These are phyloP conservation scores for Tripterygium wilfordii DNA, from an alignment of 177 flowering plant genomes.

Conservation along the genomic window DNA sequence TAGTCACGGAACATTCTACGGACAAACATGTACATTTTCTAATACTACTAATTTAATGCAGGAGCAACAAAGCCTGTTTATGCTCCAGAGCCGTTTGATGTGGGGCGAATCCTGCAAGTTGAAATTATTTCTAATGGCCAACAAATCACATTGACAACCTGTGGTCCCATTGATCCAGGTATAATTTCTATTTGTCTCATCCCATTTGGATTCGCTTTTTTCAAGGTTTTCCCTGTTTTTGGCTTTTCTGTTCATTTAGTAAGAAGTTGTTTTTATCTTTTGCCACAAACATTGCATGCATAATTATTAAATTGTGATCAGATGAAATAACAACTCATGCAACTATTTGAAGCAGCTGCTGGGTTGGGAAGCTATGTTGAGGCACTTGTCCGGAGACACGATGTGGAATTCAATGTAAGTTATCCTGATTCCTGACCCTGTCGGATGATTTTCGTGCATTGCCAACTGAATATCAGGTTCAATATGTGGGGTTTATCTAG, in stretches of 20 bases:
- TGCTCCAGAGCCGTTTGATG: slow-evolving; percentile 97
- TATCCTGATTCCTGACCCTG: too few species aligned
- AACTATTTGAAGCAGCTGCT: slow-evolving; percentile 49
- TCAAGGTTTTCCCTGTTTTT: neutral
- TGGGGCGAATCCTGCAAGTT: slow-evolving; percentile 73
- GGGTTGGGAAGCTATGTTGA: slow-evolving; percentile 90
- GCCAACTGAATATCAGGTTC: too few species aligned
- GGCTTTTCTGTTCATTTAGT: too few species aligned
- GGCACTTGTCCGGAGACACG: slow-evolving; percentile 70
- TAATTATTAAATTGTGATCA: neutral
- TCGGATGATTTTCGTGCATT: too few species aligned
- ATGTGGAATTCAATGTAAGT: slow-evolving; percentile 77
- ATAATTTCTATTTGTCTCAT: slow-evolving; percentile 6
- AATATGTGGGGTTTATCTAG: too few species aligned
- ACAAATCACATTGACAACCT: slow-evolving; percentile 40
- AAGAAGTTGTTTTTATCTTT: too few species aligned
- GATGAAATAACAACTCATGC: neutral
- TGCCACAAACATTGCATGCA: too few species aligned
- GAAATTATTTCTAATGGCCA: slow-evolving; percentile 61
- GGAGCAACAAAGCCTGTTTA: slow-evolving; percentile 86
- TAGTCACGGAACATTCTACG: too few species aligned
- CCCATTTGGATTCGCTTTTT: neutral
- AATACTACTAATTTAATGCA: slow-evolving; percentile 15
- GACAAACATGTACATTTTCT: too few species aligned
- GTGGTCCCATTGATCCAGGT: slow-evolving; percentile 84